A percentile compares a stretch with the other conserved stretches of the same genome.
Evolutionary conservation across 192 early-diverging fungal species (phyloP).

Genomic region (Coemansia asiatica): DNA sequence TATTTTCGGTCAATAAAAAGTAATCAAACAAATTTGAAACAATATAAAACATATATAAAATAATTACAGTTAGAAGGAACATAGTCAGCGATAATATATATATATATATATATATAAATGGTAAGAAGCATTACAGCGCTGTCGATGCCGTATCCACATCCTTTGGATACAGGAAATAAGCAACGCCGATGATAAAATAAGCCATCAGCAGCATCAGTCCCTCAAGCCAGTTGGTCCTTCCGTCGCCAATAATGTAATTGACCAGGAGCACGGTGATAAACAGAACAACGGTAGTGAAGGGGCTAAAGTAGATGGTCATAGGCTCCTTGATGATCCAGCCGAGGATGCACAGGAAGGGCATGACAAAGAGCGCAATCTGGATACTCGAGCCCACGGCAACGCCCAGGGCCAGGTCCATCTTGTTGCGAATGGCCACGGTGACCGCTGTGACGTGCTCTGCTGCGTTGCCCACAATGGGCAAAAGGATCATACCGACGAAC

Average conservation of each 20-base stretch:
- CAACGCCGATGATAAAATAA: conserved; percentile 82
- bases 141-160: conserved; percentile 26
- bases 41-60: too few relatives aligned
- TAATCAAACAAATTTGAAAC: too few relatives aligned
- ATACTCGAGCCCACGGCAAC: conserved; percentile 87
- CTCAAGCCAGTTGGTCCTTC: conserved; percentile 90
- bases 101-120: too few relatives aligned
- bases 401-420: conserved; percentile 89
- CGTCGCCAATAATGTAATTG: conserved; percentile 81
- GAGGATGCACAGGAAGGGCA: conserved; percentile 66
- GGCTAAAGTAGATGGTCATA: conserved; percentile 81
- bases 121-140: neutral
- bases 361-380: conserved; percentile 85
- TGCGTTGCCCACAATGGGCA: conserved; percentile 91
- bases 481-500: conserved; percentile 88
- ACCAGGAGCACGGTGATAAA: conserved; percentile 80
- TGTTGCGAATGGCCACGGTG: conserved; percentile 77
- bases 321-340: conserved; percentile 83
- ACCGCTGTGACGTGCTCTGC: conserved; percentile 86
- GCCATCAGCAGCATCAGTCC: conserved; percentile 78
- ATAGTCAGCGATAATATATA: too few relatives aligned
- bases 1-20: too few relatives aligned
- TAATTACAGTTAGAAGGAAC: too few relatives aligned
- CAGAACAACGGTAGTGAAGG: conserved; percentile 78
- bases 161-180: conserved; percentile 73